These are phyloP conservation scores for Scheffersomyces cryptocercus DNA, from an alignment of 1,139 yeast genomes.

Conservation along the genomic window DNA sequence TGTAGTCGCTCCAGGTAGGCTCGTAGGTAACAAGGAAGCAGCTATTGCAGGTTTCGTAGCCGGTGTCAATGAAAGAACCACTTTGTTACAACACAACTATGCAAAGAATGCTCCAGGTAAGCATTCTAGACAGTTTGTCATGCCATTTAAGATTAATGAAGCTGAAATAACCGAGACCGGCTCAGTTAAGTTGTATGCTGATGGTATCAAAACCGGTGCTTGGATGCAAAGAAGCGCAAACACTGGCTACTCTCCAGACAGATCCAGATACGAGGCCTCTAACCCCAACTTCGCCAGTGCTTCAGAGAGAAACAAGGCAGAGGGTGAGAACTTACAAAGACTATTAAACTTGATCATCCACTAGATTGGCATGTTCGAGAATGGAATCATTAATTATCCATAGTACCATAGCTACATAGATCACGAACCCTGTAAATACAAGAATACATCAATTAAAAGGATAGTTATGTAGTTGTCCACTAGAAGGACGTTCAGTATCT, in stretches of 20 bases:
- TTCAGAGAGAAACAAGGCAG: slow-evolving; percentile 37
- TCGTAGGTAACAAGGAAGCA: slow-evolving; percentile 52
- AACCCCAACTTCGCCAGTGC: slow-evolving; percentile 35
- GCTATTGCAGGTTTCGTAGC: slow-evolving; percentile 80
- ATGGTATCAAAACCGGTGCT: slow-evolving; percentile 42
- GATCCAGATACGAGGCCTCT: slow-evolving; percentile 29
- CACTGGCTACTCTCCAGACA: slow-evolving; percentile 14
- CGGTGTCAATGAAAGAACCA: slow-evolving; percentile 37
- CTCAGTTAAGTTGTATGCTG: slow-evolving; percentile 39
- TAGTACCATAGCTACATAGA: too few species aligned
- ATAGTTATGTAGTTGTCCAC: too few species aligned
- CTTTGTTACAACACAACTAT: slow-evolving; percentile 42
- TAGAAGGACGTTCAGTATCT: too few species aligned
- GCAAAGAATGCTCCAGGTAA: slow-evolving; percentile 44
- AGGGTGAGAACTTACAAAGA: slow-evolving; percentile 33
- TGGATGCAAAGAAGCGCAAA: slow-evolving; percentile 36
- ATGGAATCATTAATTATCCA: too few species aligned
- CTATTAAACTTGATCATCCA: slow-evolving; percentile 33
- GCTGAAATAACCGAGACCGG: slow-evolving; percentile 42
- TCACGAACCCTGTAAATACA: slow-evolving; percentile 9
- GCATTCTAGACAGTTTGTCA: slow-evolving; percentile 45
- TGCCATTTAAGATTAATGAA: slow-evolving; percentile 45
- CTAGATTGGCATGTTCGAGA: neutral
- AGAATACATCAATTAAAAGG: neutral
- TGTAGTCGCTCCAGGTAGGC: slow-evolving; percentile 70